Base-by-base conservation (phyloP, 768 basidiomycete genomes). In the Kockovaella imperatae region DNA sequence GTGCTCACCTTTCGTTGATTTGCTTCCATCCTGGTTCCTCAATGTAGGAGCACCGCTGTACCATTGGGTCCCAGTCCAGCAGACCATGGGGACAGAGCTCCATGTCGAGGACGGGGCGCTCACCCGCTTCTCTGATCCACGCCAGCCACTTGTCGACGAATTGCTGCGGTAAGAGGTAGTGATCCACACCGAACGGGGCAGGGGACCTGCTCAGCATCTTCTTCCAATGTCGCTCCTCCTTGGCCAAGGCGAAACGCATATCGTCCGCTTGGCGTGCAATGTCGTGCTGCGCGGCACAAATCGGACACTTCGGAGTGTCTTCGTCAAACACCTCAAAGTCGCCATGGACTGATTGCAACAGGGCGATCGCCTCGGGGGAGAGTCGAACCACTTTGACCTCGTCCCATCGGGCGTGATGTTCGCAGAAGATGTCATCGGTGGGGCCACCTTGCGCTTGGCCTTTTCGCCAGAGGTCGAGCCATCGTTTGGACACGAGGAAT, bases 361-460 rank as follows among this genome's bases (percentile, higher is more conserved):
- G 46, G 1, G 38, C 45, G 3, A 63, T 23, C 10, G 55, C 56
- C 30, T 41, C 47, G 4, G 47, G 24, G 2, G 50, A 43, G 34
- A 63, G 44, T 4, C 17, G 14, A 23, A 20, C 28, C 15, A 8
- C 7, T n/a, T 34, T 50, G 15, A 28, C 20, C 17, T 8, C 20
- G 13, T 47, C 45, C 30, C 35, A 52, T 4, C 41, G 53, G 11
- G 31, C 7, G 17, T 46, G 58, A 28, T 66, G 64, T 29, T 57
- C 56, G 47, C 64, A 66, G 36, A 30, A 43, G 4, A 66, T 42
- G 21, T 53, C 34, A 45, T 51, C 11, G 59, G 59, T 8, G 45
- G 31, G 4, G 28, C 35, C 18, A 28, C 40, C 14, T 24, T 21
- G 20, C 36, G 32, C 34, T 35, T 11, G 10, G 5, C 51, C 43